Conservation (phyloP, 495 filamentous ascomycete genomes). For the Aspergillus taichungensis region DNA sequence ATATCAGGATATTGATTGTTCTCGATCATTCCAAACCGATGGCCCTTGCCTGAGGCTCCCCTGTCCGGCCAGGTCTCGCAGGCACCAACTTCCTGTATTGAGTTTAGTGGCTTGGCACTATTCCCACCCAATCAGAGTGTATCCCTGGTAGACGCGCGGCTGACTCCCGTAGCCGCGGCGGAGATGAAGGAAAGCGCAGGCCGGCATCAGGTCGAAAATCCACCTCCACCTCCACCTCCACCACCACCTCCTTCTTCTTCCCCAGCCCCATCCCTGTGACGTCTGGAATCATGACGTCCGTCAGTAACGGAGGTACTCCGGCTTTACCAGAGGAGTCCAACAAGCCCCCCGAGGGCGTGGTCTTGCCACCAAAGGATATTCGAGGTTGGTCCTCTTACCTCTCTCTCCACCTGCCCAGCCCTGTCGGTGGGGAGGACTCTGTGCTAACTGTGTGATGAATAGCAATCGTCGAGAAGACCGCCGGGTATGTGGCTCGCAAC, state of each 20-base stretch:
- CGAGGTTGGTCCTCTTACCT: slow-evolving; percentile 39
- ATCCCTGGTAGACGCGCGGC: no score
- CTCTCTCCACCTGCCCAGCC: neutral
- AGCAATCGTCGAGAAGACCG: slow-evolving; percentile 89
- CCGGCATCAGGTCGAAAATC: neutral
- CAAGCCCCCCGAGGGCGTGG: slow-evolving; percentile 73
- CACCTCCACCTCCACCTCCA: neutral
- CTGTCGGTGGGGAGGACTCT: neutral
- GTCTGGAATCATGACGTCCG: slow-evolving; percentile 41
- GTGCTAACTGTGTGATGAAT: slow-evolving; percentile 3
- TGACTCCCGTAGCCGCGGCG: no score
- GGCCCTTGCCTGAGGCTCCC: neutral
- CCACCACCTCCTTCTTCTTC: neutral
- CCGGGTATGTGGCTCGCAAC: slow-evolving; percentile 80
- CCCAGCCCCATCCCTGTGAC: slow-evolving; percentile 10
- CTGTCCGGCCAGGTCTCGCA: no score
- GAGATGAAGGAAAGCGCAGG: no score
- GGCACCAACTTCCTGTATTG: no score
- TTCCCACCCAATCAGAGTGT: no score
- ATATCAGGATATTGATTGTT: no score
- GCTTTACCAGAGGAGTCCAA: slow-evolving; percentile 43
- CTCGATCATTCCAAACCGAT: neutral
- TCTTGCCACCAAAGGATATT: slow-evolving; percentile 79
- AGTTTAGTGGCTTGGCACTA: no score
- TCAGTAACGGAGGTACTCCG: slow-evolving; percentile 49